Evolutionary conservation across 2,329 filamentous ascomycete species (phyloP), one percentile per base, ranked within the genome.

Genomic region (Penicillium sp.): DNA sequence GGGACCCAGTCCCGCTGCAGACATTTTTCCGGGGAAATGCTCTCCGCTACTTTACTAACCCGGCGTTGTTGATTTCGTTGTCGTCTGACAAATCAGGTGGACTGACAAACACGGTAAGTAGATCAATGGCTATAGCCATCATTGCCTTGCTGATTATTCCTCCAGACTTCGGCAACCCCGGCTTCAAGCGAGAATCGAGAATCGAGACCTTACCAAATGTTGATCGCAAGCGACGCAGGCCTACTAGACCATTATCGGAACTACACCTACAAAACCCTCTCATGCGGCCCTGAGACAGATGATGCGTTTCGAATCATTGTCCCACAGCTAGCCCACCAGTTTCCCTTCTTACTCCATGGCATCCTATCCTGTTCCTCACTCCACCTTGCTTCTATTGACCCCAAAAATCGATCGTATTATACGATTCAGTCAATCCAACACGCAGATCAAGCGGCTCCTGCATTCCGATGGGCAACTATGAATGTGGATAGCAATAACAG

Each of bases 351-450:
- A 0, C 68, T 79, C 59, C 72, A 78, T 52, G 71, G 75, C 12
- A 65, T 78, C 3, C 59, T 78, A 12, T 74, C 76, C 6, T 69
- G 73, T 32, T 65, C 76, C 1, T 72, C 75, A 15, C 63, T 73
- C 16, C 71, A 76, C 52, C 66, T 72, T 42, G 72, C 69, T 4
- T 62, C 69, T 42, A 53, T 68, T n/a, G 52, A 69, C 8, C 64
- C 60, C 3, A 6, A 42, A 5, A 49, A 60, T 25, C 50, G 52
- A 10, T 41, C 56, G 7, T 50, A 53, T 21, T 62, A 62, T 35
- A 56, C 60, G 18, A 41, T 66, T 29, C 52, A 53, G 32, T 54
- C 63, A 40, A 53, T 49, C 46, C 15, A 45, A 18, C 62, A 62
- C 50, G 58, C 65, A 47, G 52, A 63, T 59, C 7, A 67, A 45